phyloP scores from a whole-genome alignment of 2,329 filamentous ascomycete genomes.

The Lasiodiplodia gonubiensis region DNA sequence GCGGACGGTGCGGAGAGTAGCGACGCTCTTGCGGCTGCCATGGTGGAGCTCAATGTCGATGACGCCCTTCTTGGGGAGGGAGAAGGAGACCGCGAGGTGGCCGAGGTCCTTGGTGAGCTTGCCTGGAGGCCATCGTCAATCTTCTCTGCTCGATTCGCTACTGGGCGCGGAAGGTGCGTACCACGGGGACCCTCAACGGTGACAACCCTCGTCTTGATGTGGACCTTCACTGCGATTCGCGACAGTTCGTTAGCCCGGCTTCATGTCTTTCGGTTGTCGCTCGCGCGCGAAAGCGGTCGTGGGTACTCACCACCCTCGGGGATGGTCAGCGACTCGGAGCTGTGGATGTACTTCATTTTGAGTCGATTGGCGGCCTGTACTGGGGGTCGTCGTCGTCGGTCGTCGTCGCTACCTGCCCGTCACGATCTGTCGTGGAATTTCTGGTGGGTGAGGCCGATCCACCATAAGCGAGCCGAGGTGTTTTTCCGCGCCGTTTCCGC shows the following conservation, averaged over 20 bases:
- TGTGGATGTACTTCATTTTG: constrained; percentile 99
- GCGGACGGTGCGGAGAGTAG: constrained; percentile 96
- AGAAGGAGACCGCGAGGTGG: constrained; percentile 96
- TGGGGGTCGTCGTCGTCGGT: constrained; percentile 28
- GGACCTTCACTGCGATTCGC: constrained; percentile 79
- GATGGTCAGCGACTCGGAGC: constrained; percentile 91
- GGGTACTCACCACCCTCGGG: constrained; percentile 89
- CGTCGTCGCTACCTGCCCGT: constrained; percentile 28
- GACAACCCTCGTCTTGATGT: constrained; percentile 95
- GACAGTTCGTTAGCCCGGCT: constrained; percentile 29
- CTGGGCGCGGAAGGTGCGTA: constrained; percentile 47
- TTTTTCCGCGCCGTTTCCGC: constrained; percentile 17
- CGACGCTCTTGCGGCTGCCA: constrained; percentile 96
- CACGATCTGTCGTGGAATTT: constrained; percentile 22
- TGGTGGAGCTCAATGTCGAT: constrained; percentile 99
- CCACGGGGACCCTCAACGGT: constrained; percentile 96
- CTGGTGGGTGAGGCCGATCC: constrained; percentile 21
- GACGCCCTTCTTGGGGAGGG: constrained; percentile 79
- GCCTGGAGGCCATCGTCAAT: constrained; percentile 59
- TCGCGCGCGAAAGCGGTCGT: constrained; percentile 38
- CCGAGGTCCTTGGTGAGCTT: constrained; percentile 97
- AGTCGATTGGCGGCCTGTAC: constrained; percentile 42
- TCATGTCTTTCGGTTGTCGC: constrained; percentile 19
- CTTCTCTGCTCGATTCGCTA: constrained; percentile 34
- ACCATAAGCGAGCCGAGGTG: constrained; percentile 23